Conservation (phyloP, 2,329 filamentous ascomycete genomes). For the Microdochium nivale region DNA sequence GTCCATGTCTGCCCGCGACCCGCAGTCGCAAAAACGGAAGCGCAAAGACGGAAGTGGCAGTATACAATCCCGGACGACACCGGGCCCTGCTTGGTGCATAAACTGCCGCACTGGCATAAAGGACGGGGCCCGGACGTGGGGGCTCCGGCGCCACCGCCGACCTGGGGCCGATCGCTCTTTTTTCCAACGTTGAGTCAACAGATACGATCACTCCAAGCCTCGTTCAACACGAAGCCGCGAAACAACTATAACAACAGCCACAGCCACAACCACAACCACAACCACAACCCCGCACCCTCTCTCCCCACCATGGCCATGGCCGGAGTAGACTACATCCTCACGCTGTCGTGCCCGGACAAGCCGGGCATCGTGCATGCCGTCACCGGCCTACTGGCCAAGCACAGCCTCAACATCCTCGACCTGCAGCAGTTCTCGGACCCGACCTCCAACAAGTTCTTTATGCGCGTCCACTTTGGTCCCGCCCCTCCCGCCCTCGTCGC, state of each 20-base stretch:
- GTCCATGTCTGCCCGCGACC: too few species aligned
- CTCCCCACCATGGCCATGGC: slow-evolving; percentile 27
- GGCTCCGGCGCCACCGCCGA: neutral
- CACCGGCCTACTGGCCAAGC: slow-evolving; percentile 64
- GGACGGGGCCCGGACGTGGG: neutral
- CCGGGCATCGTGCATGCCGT: slow-evolving; percentile 80
- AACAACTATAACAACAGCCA: neutral
- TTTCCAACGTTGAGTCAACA: slow-evolving; percentile 1
- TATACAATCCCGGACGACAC: neutral
- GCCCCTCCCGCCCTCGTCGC: slow-evolving; percentile 35
- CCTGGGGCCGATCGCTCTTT: neutral
- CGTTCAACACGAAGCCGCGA: neutral
- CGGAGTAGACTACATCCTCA: slow-evolving; percentile 59
- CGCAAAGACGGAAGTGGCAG: too few species aligned
- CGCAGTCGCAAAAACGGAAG: too few species aligned
- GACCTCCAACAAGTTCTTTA: slow-evolving; percentile 70
- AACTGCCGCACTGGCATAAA: neutral
- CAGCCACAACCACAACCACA: neutral
- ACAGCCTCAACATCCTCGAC: slow-evolving; percentile 74
- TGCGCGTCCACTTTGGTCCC: slow-evolving; percentile 76
- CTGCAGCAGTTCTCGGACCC: slow-evolving; percentile 79
- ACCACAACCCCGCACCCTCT: neutral
- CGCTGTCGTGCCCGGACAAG: slow-evolving; percentile 76
- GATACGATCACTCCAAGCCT: neutral
- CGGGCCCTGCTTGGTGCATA: neutral